These are phyloP conservation scores for Puccinia triticina DNA, from an alignment of 1,284 basidiomycete genomes.

Conservation along the genomic window DNA sequence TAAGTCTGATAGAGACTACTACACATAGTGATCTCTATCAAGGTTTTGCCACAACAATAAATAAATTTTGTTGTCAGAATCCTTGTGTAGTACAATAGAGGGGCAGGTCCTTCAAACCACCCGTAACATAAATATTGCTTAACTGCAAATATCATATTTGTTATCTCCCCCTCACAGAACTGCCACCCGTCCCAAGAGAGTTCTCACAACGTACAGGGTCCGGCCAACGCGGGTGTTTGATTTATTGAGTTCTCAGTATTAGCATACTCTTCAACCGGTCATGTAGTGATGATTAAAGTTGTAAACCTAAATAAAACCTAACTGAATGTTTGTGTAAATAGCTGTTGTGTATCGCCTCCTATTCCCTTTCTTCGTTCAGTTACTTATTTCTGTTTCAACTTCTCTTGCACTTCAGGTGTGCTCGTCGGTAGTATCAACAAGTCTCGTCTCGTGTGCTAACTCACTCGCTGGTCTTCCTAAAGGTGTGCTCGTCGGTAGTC, in stretches of 20 bases:
- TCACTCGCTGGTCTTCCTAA: neutral
- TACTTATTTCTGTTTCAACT: neutral
- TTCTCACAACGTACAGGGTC: too few relatives aligned
- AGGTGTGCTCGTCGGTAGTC: neutral
- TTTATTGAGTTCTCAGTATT: neutral
- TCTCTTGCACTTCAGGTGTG: neutral
- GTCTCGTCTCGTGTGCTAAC: neutral
- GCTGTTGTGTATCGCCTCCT: neutral
- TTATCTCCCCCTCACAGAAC: too few relatives aligned
- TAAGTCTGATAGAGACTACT: too few relatives aligned
- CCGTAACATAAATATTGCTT: too few relatives aligned
- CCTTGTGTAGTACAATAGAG: too few relatives aligned
- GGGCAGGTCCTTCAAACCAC: too few relatives aligned
- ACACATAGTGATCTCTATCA: too few relatives aligned
- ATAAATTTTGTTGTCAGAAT: too few relatives aligned
- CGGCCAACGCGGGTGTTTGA: too few relatives aligned
- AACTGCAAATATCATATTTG: too few relatives aligned
- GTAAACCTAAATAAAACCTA: neutral
- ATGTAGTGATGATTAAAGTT: neutral
- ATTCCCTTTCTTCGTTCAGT: neutral
- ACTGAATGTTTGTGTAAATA: neutral
- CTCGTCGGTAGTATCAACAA: neutral
- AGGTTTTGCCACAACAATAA: too few relatives aligned
- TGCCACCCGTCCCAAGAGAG: too few relatives aligned
- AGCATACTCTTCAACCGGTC: constrained; percentile 9